A percentile compares a stretch with the other conserved stretches of the same genome.
These are phyloP conservation scores for Biscogniauxia mediterranea DNA, from an alignment of 2,329 filamentous ascomycete genomes.

Conservation along the genomic window DNA sequence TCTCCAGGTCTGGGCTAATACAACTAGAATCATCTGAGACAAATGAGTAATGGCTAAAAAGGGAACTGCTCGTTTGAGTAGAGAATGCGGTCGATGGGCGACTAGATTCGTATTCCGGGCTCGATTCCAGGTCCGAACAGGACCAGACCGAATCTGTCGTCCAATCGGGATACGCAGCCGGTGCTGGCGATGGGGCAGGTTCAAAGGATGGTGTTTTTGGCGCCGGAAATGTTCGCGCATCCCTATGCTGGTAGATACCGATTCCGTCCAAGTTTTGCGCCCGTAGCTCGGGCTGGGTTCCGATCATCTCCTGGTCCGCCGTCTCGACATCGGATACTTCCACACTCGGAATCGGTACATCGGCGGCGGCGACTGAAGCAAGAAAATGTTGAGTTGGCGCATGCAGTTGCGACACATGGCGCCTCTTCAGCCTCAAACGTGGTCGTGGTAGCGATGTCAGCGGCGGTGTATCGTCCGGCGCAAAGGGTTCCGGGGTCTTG, in stretches of 20 bases:
- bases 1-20: conserved; percentile 49
- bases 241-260: conserved; percentile 34
- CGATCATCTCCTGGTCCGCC: conserved; percentile 44
- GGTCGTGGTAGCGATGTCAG: conserved; percentile 49
- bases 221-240: conserved; percentile 47
- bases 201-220: conserved; percentile 60
- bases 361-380: conserved; percentile 64
- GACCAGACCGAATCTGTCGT: conserved; percentile 56
- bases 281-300: conserved; percentile 36
- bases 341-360: conserved; percentile 64
- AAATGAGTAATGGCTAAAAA: conserved; percentile 56
- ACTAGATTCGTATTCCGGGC: conserved; percentile 58
- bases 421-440: conserved; percentile 55
- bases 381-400: conserved; percentile 65
- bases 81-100: conserved; percentile 60
- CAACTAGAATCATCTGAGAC: conserved; percentile 56
- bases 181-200: conserved; percentile 42
- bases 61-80: conserved; percentile 55
- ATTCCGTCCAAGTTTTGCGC: conserved; percentile 34
- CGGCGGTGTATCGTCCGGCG: conserved; percentile 35
- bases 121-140: conserved; percentile 52
- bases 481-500: conserved; percentile 53
- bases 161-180: conserved; percentile 56
- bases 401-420: conserved; percentile 49
- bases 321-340: conserved; percentile 49